A percentile compares a stretch with the other conserved stretches of the same genome.
These are phyloP conservation scores for Iris macrosiphon DNA, from an alignment of 106 monocot genomes.

Conservation along the genomic window DNA sequence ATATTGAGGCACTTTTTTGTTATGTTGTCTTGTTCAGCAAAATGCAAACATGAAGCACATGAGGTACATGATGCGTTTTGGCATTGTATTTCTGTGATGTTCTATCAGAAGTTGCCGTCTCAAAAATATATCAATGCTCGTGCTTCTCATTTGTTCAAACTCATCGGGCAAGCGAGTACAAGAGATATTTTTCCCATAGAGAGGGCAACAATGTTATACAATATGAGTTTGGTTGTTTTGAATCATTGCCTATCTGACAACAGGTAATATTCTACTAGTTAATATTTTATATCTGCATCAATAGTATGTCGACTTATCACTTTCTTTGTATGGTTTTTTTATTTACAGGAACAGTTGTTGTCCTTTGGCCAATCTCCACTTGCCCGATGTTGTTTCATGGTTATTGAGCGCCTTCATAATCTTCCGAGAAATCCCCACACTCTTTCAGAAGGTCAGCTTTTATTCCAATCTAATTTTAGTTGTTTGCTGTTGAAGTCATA, in stretches of 20 bases:
- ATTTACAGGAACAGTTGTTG: slow-evolving; percentile 59
- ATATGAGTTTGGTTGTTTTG: slow-evolving; percentile 53
- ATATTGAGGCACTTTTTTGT: neutral
- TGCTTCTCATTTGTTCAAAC: slow-evolving; percentile 28
- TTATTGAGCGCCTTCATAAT: slow-evolving; percentile 67
- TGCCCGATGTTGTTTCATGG: slow-evolving; percentile 53
- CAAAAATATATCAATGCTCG: slow-evolving; percentile 1
- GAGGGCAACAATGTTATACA: slow-evolving; percentile 54
- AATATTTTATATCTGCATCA: neutral
- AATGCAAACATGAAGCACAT: slow-evolving; percentile 42
- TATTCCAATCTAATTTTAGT: neutral
- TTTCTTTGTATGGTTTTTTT: slow-evolving; percentile 1
- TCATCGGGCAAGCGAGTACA: slow-evolving; percentile 28
- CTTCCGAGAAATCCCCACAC: slow-evolving; percentile 42
- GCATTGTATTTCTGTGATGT: slow-evolving; percentile 56
- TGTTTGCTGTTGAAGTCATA: no score
- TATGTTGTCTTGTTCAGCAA: slow-evolving; percentile 35
- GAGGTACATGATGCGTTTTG: slow-evolving; percentile 58
- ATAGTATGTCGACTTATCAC: neutral
- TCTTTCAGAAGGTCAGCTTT: slow-evolving; percentile 65
- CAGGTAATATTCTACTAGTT: slow-evolving; percentile 18
- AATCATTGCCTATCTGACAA: slow-evolving; percentile 46
- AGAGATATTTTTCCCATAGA: slow-evolving; percentile 48
- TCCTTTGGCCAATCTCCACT: slow-evolving; percentile 40
- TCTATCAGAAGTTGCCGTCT: slow-evolving; percentile 16